phyloP scores from a whole-genome alignment of 192 early-diverging fungal species.

The Phlyctochytrium arcticum region DNA sequence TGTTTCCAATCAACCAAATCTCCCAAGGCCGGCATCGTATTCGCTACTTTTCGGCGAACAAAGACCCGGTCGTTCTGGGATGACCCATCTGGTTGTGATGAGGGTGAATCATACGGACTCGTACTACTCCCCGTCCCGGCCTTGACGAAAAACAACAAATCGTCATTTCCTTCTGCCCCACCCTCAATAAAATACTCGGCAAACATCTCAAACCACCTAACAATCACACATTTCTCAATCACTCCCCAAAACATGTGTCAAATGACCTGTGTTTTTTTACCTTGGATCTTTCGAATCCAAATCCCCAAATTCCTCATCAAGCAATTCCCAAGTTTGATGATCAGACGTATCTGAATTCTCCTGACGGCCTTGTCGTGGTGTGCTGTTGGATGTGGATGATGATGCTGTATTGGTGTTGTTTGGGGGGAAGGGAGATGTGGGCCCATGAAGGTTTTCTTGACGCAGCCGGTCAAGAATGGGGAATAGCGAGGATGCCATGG shows the following conservation, averaged over 20 bases:
- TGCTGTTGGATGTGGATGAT: background rate
- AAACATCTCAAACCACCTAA: conserved; percentile 59
- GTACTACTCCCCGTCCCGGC: conserved; percentile 6
- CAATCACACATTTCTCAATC: background rate
- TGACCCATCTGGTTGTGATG: background rate
- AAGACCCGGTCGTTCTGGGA: conserved; percentile 67
- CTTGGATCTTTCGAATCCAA: conserved; percentile 57
- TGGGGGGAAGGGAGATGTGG: conserved; percentile 47
- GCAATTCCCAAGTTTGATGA: conserved; percentile 31
- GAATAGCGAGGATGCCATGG: conserved; percentile 42
- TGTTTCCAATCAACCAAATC: conserved; percentile 84
- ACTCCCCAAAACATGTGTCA: background rate
- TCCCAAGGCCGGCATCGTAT: conserved; percentile 61
- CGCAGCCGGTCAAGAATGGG: conserved; percentile 51
- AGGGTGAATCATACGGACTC: too few species aligned
- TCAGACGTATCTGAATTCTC: background rate
- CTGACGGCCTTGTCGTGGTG: conserved; percentile 8
- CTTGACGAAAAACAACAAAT: conserved; percentile 84
- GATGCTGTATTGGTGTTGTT: conserved; percentile 2
- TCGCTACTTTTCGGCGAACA: conserved; percentile 71
- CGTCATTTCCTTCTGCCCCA: conserved; percentile 65
- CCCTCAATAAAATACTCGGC: conserved; percentile 73
- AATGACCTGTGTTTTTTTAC: conserved; percentile 16
- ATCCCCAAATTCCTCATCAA: conserved; percentile 37
- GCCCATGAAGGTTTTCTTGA: conserved; percentile 59